Percentiles rank a stretch among this genome's conserved stretches.
phyloP scores from a whole-genome alignment of 257 asterid genomes.

The Solanum chiquidenum region DNA sequence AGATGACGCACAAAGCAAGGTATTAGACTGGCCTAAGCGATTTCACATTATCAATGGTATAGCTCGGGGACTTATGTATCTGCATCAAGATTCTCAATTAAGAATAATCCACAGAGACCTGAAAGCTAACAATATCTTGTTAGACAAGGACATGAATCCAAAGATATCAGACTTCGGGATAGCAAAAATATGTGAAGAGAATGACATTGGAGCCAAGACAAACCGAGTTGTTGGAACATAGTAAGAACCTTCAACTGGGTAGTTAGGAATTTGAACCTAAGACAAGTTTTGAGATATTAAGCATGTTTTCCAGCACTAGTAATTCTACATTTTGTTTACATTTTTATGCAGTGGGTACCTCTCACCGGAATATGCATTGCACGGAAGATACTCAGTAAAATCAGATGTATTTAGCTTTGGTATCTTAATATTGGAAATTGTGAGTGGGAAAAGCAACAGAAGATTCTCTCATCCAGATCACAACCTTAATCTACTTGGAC shows the following conservation, averaged over 20 bases:
- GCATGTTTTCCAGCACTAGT: neutral
- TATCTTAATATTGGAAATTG: constrained; percentile 15
- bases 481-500: constrained; percentile 15
- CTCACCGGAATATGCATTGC: constrained; percentile 43
- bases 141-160: constrained; percentile 32
- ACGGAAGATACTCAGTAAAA: constrained; percentile 29
- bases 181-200: constrained; percentile 31
- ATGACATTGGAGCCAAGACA: constrained; percentile 12
- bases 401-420: constrained; percentile 45
- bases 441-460: constrained; percentile 20
- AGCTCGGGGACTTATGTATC: constrained; percentile 36
- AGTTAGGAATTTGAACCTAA: neutral
- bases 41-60: constrained; percentile 29
- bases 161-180: constrained; percentile 43
- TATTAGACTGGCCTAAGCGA: constrained; percentile 34
- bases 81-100: constrained; percentile 37
- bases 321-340: neutral
- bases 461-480: constrained; percentile 9
- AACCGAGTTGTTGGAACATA: constrained; percentile 34
- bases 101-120: constrained; percentile 42
- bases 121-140: constrained; percentile 30
- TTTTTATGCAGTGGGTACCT: constrained; percentile 25
- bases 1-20: constrained; percentile 12
- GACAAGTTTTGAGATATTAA: neutral
- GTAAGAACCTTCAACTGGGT: constrained; percentile 11